Evolutionary conservation across 176 grass and related monocot species (phyloP), one percentile per base, ranked within the genome.

Genomic region (Eremochloa ophiuroides): DNA sequence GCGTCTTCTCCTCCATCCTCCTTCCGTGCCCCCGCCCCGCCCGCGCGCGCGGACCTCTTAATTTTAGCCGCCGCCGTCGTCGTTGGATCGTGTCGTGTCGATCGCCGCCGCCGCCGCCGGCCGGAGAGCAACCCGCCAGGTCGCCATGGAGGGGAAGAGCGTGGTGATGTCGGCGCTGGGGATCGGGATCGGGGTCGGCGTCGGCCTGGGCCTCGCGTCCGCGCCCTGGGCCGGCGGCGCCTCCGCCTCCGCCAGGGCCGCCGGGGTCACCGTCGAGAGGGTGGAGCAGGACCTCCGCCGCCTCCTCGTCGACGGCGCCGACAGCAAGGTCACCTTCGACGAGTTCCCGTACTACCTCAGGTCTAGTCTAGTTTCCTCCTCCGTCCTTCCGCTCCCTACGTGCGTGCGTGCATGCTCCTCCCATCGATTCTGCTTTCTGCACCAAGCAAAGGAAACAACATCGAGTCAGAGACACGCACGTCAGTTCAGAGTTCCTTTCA

Each of bases 271-370:
- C 66, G 82, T 87, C 46, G 89, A 97, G 40, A 10, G 75, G 59
- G 77, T 97, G 11, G 94, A 97, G 83, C 87, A 90, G 63, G 94
- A 97, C 82, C 86, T 97, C 67, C 69, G 84, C 20, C 80, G 91
- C 66, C 82, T 90, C 55, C 31, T 94, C 16, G 46, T 66, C 77
- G 89, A 97, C 77, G 87, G 68, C 66, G 64, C 56, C 62, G 83
- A 89, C 1, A 81, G 87, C 79, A 92, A 90, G 84, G 92, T 90
- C 84, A 94, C 92, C 80, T 97, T 97, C 66, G 92, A 97, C 48
- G 89, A 94, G 77, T 97, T 97, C 72, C 94, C 94, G 5, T 97
- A 94, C 73, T 92, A 97, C 78, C 89, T 97, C 82, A 94, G 91
- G 94, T 94, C 10, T 2, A 4, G 94, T 94, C 10, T 2, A 4